Base-by-base conservation (phyloP, 176 grass and related monocot genomes). In the maize (Zea mays) region DNA sequence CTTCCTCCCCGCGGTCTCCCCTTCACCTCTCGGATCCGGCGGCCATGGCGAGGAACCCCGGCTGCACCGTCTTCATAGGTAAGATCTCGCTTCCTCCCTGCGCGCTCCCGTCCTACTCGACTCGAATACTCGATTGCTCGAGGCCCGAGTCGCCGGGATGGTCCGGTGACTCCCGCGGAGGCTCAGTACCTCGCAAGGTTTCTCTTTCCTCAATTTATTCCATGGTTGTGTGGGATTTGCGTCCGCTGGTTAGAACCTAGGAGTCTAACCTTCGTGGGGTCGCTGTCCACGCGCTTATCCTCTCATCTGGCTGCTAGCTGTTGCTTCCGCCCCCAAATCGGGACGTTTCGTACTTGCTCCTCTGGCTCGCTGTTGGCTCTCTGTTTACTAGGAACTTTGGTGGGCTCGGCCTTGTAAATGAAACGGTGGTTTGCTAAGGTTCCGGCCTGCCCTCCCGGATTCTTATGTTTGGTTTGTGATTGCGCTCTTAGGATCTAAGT, bases 11-110 rank as follows among this genome's bases (percentile, higher is more conserved):
- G 27, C 27, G 27, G 27, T 27, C 27, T 27, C 27, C 27, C 27
- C 27, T 27, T 27, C 27, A 1, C 27, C 27, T 27, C 27, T 27
- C 27, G 27, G 85, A 85, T 88, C 78, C 73, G 73, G 46, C 15
- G 33, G 20, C 84, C 14, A 96, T 92, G 93, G 54, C 93, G 78
- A 86, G 87, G 73, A 87, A 96, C 71, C 90, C 93, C 51, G 67
- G 76, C 47, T 85, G 82, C 79, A 70, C 85, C 59, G 93, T 96
- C 67, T 96, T 83, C 87, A 90, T 96, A 85, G 93, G 93, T 96
- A 65, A 82, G 82, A 79, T 85, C 49, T 67, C 72, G 14, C 0
- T 13, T 74, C 45, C 51, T n/a, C 5, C 57, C 11, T n/a, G 46
- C 58, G 0, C 10, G 11, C n/a, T 21, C 14, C 36, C 40, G 19